Base-by-base conservation (phyloP, 345 rosid genomes). In the Lumnitzera racemosa region DNA sequence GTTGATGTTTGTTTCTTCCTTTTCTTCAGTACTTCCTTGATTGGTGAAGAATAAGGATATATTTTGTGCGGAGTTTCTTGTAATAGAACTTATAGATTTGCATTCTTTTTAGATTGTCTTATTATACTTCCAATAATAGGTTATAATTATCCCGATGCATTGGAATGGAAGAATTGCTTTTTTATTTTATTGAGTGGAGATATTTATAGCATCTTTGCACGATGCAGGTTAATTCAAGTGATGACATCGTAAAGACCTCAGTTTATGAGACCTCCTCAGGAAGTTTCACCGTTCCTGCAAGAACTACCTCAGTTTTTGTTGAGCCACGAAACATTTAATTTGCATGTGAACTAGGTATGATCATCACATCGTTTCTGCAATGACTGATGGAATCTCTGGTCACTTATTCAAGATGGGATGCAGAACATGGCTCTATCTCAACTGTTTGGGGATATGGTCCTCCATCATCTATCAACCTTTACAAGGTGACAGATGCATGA, bases 241-340 rank as follows among this genome's bases (percentile, higher is more conserved):
- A 94, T 68, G 77, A 82, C 61, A 58, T 68, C 20, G 89, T 87
- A 15, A 86, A 83, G 64, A 78, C 53, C 51, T 94, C 97, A 14
- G 73, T 70, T 15, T 87, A 80, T 46, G 83, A 87, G 20, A 57
- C 88, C 51, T 66, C 82, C 47, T 74, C 81, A 0, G 91, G 96
- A 59, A 55, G 80, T 74, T 87, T 88, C 67, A 59, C 61, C 11
- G 71, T 90, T 56, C 96, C 97, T 0, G 72, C 81, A 15, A 78
- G 74, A 63, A 87, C 90, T 51, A 79, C 91, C 13, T 51, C 88
- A 2, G 97, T 94, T 53, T 87, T 90, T 59, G 90, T 85, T 20
- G 91, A 88, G 76, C 73, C 54, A 16, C 74, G 87, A 62, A 49
- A 67, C 67, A 62, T 15, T 47, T 72, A 72, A 82, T 25, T 56